Conservation (phyloP, 1,139 yeast genomes). For the Geotrichum reessii region DNA sequence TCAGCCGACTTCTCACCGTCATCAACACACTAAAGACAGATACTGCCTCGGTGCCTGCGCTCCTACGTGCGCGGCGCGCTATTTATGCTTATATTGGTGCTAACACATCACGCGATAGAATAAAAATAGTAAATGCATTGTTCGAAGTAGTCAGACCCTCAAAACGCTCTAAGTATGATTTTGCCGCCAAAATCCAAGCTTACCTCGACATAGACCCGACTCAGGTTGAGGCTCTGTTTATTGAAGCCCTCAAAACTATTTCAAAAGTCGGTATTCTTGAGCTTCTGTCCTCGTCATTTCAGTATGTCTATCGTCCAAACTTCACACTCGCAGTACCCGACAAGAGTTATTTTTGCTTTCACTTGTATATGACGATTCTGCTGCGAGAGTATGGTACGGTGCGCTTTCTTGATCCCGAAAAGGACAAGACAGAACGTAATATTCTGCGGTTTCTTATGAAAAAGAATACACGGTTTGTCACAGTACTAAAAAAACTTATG, state of each 20-base stretch:
- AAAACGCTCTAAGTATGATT: constrained; percentile 15
- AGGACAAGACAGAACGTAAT: constrained; percentile 18
- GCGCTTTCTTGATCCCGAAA: constrained; percentile 30
- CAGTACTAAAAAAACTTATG: constrained; percentile 9
- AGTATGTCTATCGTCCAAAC: constrained; percentile 1
- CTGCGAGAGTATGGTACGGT: constrained; percentile 16
- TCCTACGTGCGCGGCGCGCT: neutral
- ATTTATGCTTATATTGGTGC: constrained; percentile 1
- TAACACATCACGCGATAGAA: neutral
- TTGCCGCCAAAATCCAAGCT: constrained; percentile 11
- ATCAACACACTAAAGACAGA: neutral
- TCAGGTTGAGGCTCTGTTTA: constrained; percentile 2
- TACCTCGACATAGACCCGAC: constrained; percentile 8
- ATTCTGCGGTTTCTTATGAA: constrained; percentile 15
- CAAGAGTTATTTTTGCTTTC: constrained; percentile 3
- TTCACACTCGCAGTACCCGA: constrained; percentile 1
- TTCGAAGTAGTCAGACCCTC: constrained; percentile 2
- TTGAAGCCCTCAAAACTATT: constrained; percentile 9
- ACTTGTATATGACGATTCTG: constrained; percentile 15
- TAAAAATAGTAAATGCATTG: constrained; percentile 2
- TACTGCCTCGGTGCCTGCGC: neutral
- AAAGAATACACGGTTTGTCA: constrained; percentile 1
- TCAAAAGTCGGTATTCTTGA: constrained; percentile 11
- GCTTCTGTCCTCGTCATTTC: constrained; percentile 14
- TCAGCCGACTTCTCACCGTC: neutral